These are phyloP conservation scores for Arthroderma sp. DNA, from an alignment of 2,329 filamentous ascomycete species.

Conservation along the genomic window DNA sequence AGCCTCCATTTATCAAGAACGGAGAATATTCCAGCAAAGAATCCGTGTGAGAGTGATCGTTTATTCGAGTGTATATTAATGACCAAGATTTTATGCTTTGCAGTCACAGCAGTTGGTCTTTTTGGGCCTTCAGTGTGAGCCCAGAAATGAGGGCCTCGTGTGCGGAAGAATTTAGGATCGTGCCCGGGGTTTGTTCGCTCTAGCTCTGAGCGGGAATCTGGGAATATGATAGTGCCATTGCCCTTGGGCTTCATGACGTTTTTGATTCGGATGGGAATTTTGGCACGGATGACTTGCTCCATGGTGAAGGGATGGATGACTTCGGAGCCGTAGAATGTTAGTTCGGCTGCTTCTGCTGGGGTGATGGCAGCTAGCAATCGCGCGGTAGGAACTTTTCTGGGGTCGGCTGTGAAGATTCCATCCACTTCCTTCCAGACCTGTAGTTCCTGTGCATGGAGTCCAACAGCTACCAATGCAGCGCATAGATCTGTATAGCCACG, in stretches of 20 bases:
- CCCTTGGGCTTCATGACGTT: slow-evolving; percentile 57
- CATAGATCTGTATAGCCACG: slow-evolving; percentile 95
- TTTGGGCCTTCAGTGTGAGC: slow-evolving; percentile 49
- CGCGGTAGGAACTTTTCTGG: slow-evolving; percentile 84
- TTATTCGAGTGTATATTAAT: slow-evolving; percentile 98
- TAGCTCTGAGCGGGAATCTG: slow-evolving; percentile 51
- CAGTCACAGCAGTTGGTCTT: slow-evolving; percentile 79
- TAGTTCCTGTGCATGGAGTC: slow-evolving; percentile 71
- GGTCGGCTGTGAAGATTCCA: slow-evolving; percentile 80
- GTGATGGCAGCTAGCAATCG: slow-evolving; percentile 78
- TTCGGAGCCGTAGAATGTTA: slow-evolving; percentile 89
- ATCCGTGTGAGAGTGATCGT: slow-evolving; percentile 87
- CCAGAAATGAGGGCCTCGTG: slow-evolving; percentile 37
- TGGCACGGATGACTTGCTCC: slow-evolving; percentile 67
- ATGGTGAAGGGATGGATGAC: slow-evolving; percentile 98
- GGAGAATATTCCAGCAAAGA: slow-evolving; percentile 86
- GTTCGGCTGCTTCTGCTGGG: slow-evolving; percentile 83
- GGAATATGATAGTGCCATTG: slow-evolving; percentile 56
- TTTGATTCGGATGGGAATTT: slow-evolving; percentile 57
- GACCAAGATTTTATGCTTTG: slow-evolving; percentile 93
- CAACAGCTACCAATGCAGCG: slow-evolving; percentile 81
- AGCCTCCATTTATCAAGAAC: slow-evolving; percentile 78
- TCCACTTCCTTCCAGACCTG: slow-evolving; percentile 99
- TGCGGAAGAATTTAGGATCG: slow-evolving; percentile 44
- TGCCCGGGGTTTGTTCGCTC: slow-evolving; percentile 42